Evolutionary conservation across 139 green algal genomes (phyloP), one percentile per base, ranked within the genome.

Genomic region (Closterium sp.): DNA sequence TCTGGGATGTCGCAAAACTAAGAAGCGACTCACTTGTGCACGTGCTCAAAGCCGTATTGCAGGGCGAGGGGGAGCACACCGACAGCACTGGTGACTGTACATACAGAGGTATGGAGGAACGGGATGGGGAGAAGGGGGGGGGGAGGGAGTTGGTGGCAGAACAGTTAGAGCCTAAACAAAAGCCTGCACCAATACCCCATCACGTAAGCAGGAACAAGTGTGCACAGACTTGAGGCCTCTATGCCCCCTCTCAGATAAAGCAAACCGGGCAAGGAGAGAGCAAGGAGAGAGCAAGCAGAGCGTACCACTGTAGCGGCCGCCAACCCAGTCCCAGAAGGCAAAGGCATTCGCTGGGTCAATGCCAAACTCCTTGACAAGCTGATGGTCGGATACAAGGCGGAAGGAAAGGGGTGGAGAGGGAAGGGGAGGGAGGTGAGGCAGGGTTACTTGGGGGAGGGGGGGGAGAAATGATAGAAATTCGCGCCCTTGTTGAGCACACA

Each of bases 301-400:
- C 88, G 28, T 36, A 93, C 89, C 91, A 91, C 92, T 98, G 96
- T 99, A 99, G 90, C 98, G 95, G 32, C 98, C 98, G 89, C 98
- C 94, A 28, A 95, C 93, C 94, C 94, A 96, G 95, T 99, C 97
- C 98, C 98, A 99, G 95, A 99, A 99, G 36, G 96, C 98, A 96
- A 99, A 99, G 1, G 97, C 97, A 93, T 99, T 99, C 28, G 97
- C 91, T 5, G 98, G 96, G 95, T 99, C 95, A 84, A 99, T 99
- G 91, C 98, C 98, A 96, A 99, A 99, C 94, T 98, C 97, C 91
- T 97, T 98, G 33, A 99, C 98, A 7, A 98, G 96, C 96, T 94
- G 91, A 25, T 19, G 83, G 4, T 28, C 55, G 2, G 16, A 76
- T 19, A 76, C 4, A 12, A 12, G 38, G 38, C 2, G 38, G 38